Conservation (phyloP, 306 rosid genomes). For the Acacia confusa region DNA sequence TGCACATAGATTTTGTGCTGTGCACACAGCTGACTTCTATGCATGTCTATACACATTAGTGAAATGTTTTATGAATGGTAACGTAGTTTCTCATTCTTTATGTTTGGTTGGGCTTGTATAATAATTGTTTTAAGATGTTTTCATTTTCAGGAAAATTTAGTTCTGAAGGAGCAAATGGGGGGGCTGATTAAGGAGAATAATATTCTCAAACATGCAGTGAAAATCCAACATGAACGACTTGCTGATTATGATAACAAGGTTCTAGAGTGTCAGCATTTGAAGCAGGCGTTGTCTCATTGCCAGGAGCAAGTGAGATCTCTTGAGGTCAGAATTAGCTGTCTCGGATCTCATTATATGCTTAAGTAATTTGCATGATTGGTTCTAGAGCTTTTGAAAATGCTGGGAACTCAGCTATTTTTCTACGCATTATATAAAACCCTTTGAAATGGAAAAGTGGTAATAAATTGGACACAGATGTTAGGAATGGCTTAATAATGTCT, state of each 20-base stretch:
- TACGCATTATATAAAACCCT: neutral
- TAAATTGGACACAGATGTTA: neutral
- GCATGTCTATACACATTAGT: neutral
- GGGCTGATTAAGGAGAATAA: conserved; percentile 70
- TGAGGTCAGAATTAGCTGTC: conserved; percentile 62
- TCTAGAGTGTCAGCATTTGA: conserved; percentile 76
- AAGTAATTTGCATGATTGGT: neutral
- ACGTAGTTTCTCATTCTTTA: neutral
- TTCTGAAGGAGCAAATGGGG: conserved; percentile 79
- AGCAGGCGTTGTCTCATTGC: conserved; percentile 76
- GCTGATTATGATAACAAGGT: conserved; percentile 67
- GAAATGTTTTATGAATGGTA: conserved; percentile 7
- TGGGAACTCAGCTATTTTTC: neutral
- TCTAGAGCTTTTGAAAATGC: no score
- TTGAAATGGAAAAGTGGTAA: neutral
- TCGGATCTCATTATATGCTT: neutral
- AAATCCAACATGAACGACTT: conserved; percentile 83
- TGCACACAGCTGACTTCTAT: neutral
- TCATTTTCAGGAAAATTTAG: conserved; percentile 70
- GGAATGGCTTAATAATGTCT: no score
- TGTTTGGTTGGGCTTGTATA: conserved; percentile 10
- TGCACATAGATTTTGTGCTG: conserved; percentile 18
- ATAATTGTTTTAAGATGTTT: conserved; percentile 9
- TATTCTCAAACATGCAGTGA: conserved; percentile 76
- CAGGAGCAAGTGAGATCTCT: conserved; percentile 88